Conservation (phyloP, 2,329 filamentous ascomycete species). For the Coniochaeta ligniaria region DNA sequence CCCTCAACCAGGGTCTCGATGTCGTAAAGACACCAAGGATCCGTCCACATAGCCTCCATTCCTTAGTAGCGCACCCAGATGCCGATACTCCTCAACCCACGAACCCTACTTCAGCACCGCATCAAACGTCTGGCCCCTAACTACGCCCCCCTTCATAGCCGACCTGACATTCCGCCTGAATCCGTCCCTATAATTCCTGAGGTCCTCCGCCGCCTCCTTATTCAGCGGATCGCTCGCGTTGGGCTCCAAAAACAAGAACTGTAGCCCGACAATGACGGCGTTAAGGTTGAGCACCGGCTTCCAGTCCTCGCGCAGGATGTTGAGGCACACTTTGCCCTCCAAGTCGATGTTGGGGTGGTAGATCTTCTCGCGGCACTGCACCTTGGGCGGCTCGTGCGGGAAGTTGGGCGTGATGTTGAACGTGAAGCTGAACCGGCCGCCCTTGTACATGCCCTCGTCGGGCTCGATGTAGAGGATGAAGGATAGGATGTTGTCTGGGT, state of each 20-base stretch:
- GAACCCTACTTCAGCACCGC: conserved; percentile 58
- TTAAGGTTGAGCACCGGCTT: conserved; percentile 97
- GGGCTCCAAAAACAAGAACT: conserved; percentile 97
- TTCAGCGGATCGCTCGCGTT: conserved; percentile 97
- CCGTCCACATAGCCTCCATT: background rate
- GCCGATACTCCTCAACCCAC: background rate
- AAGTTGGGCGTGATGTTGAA: conserved; percentile 94
- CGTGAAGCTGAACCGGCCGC: conserved; percentile 78
- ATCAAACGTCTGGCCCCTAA: conserved; percentile 70
- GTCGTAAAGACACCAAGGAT: no score
- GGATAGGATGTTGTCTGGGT: conserved; percentile 80
- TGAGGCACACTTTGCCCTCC: conserved; percentile 95
- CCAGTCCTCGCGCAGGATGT: conserved; percentile 97
- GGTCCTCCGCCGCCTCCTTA: conserved; percentile 92
- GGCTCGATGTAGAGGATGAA: conserved; percentile 77
- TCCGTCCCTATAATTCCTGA: conserved; percentile 74
- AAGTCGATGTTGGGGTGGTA: conserved; percentile 99
- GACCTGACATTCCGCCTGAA: conserved; percentile 88
- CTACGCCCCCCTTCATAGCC: conserved; percentile 72
- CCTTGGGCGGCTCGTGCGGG: conserved; percentile 95
- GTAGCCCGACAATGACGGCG: conserved; percentile 88
- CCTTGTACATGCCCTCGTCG: conserved; percentile 84
- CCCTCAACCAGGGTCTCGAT: no score
- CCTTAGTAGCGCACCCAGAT: background rate
- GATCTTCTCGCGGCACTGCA: conserved; percentile 95